A percentile compares a stretch with the other conserved stretches of the same genome.
phyloP scores from a whole-genome alignment of 352 stramenopile species.

The Phytophthora foliorum region DNA sequence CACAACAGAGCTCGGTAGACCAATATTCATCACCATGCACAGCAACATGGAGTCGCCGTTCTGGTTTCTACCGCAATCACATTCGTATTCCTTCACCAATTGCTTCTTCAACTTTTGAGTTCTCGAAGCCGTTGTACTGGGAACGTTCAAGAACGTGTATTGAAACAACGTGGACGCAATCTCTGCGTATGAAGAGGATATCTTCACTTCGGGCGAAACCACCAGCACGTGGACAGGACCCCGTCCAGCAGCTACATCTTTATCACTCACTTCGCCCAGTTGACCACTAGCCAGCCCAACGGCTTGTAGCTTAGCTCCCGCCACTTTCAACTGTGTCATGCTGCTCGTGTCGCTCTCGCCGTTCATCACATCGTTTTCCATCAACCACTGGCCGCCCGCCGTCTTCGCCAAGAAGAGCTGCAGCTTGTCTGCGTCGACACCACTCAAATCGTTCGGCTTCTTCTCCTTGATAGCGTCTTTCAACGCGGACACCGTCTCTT shows the following conservation, averaged over 20 bases:
- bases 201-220: not conserved
- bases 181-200: not conserved
- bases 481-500: too few relatives aligned
- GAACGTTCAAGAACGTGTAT: conserved; percentile 16
- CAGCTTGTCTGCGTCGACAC: conserved; percentile 11
- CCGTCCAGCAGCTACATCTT: conserved; percentile 9
- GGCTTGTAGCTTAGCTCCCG: not conserved
- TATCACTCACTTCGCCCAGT: conserved; percentile 20
- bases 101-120: conserved; percentile 19
- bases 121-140: conserved; percentile 21
- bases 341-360: conserved; percentile 11
- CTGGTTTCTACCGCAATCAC: conserved; percentile 14
- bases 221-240: conserved; percentile 16
- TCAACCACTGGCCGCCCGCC: conserved; percentile 1
- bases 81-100: conserved; percentile 19
- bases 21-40: conserved; percentile 25
- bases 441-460: too few relatives aligned
- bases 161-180: not conserved
- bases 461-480: too few relatives aligned
- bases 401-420: conserved; percentile 20
- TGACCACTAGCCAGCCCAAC: conserved; percentile 12
- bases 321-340: not conserved
- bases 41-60: conserved; percentile 16
- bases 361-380: not conserved
- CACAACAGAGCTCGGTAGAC: conserved; percentile 20